Evolutionary conservation across 305 asterid genomes (phyloP).

Genomic region (Solanum hybrid): DNA sequence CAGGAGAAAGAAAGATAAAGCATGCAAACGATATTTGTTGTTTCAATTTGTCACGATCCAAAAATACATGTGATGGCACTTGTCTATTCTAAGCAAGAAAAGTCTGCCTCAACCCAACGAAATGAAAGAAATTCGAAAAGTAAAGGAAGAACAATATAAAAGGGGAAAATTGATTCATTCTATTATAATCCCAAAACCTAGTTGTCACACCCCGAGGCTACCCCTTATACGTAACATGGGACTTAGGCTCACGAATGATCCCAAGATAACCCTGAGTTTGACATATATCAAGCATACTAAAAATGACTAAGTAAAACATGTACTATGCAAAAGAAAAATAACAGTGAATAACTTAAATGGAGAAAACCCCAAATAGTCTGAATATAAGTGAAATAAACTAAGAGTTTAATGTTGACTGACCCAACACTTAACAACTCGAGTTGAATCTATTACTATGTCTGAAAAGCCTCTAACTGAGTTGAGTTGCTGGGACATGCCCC

Average conservation of each 20-base stretch:
- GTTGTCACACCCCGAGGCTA: background rate
- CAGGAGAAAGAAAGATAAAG: background rate
- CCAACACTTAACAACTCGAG: background rate
- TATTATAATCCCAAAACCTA: background rate
- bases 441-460: background rate
- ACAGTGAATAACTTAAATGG: background rate
- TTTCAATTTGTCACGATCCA: background rate
- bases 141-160: background rate
- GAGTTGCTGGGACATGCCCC: background rate
- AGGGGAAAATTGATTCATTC: background rate
- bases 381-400: too few species aligned
- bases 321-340: background rate
- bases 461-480: background rate
- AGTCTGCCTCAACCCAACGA: background rate
- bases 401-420: background rate
- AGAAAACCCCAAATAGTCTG: background rate
- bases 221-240: background rate
- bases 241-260: background rate
- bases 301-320: background rate
- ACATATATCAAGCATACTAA: background rate
- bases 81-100: background rate
- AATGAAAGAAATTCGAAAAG: background rate
- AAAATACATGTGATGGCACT: background rate
- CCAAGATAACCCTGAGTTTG: background rate
- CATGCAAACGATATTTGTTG: background rate